These are phyloP conservation scores for Nothopassalora personata DNA, from an alignment of 2,329 filamentous ascomycete genomes.

Conservation along the genomic window DNA sequence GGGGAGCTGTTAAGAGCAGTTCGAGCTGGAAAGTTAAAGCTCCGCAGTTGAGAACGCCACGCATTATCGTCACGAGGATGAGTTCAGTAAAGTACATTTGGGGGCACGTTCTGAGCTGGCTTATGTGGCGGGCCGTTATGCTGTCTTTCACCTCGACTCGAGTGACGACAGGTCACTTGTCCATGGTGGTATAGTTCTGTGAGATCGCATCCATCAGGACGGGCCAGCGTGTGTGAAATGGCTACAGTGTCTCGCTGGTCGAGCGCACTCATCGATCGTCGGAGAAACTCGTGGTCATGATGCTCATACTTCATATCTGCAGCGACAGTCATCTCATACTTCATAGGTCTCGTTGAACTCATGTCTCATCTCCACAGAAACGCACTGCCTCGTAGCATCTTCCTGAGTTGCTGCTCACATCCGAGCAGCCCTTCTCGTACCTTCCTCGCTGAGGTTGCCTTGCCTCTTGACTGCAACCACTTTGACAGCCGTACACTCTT, in stretches of 20 bases:
- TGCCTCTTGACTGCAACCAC: conserved; percentile 17
- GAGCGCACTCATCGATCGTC: not conserved
- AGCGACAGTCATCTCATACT: conserved; percentile 1
- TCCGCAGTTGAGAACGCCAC: not conserved
- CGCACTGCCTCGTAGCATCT: conserved; percentile 24
- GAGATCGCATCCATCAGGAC: not conserved
- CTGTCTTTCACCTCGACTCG: not conserved
- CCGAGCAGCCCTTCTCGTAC: conserved; percentile 23
- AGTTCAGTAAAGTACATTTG: not conserved
- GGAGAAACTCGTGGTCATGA: not conserved
- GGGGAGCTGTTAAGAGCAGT: not conserved
- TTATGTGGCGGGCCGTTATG: not conserved
- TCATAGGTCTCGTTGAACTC: conserved; percentile 2
- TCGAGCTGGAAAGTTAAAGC: not conserved
- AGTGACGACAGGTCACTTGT: not conserved
- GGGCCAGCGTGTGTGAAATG: not conserved
- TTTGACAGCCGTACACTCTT: conserved; percentile 20
- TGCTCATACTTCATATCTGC: not conserved
- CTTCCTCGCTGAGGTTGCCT: conserved; percentile 14
- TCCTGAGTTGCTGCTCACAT: conserved; percentile 25
- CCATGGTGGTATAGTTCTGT: not conserved
- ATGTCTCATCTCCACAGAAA: conserved; percentile 23
- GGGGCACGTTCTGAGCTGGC: not conserved
- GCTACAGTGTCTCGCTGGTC: not conserved
- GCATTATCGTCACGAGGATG: not conserved